phyloP scores from a whole-genome alignment of 306 rosid genomes.

The Corylus americana region DNA sequence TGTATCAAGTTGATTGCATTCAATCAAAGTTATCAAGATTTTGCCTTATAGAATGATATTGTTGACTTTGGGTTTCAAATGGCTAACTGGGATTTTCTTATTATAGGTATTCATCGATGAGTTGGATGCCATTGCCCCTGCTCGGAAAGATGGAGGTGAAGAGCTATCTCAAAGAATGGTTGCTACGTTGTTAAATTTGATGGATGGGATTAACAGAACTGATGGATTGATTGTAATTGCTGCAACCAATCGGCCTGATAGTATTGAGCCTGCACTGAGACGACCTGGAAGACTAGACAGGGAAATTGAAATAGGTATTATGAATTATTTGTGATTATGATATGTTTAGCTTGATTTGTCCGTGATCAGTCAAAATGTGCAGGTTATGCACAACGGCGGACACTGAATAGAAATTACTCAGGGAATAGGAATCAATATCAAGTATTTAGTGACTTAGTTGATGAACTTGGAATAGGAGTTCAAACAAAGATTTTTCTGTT shows the following conservation, averaged over 20 bases:
- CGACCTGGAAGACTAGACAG: constrained; percentile 90
- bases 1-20: background rate
- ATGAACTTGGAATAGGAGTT: background rate
- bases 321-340: constrained; percentile 3
- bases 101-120: constrained; percentile 84
- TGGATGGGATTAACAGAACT: constrained; percentile 77
- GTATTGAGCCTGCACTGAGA: constrained; percentile 90
- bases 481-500: background rate
- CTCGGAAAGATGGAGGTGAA: constrained; percentile 85
- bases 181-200: constrained; percentile 68
- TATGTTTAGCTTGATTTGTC: background rate
- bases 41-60: background rate
- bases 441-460: background rate
- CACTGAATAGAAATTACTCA: background rate
- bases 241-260: constrained; percentile 83
- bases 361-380: too few relatives aligned
- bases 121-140: constrained; percentile 91
- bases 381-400: too few relatives aligned
- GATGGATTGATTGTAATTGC: constrained; percentile 82
- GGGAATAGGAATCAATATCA: background rate
- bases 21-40: background rate
- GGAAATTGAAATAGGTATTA: constrained; percentile 88
- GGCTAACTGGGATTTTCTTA: constrained; percentile 25
- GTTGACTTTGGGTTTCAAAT: constrained; percentile 6
- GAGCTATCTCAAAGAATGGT: constrained; percentile 90